Evolutionary conservation across 192 early-diverging fungal species (phyloP).

Genomic region (Backusella psychrophila): DNA sequence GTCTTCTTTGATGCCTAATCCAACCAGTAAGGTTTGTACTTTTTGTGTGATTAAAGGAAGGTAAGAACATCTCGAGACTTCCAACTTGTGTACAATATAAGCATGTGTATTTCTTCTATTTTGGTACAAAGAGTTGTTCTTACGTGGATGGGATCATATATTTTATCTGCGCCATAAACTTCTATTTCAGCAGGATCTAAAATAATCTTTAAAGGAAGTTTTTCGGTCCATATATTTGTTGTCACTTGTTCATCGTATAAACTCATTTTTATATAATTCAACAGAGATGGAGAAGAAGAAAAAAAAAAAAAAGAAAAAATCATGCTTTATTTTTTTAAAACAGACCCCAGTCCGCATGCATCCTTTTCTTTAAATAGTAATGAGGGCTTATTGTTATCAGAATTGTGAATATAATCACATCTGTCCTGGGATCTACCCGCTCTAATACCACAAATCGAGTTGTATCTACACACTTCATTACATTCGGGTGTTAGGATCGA

Average conservation of each 20-base stretch:
- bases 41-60: slow-evolving; percentile 54
- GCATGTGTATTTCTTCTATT: neutral
- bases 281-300: neutral
- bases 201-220: slow-evolving; percentile 25
- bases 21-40: slow-evolving; percentile 48
- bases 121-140: neutral
- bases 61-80: slow-evolving; percentile 58
- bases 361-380: neutral
- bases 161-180: slow-evolving; percentile 13
- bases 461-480: slow-evolving; percentile 25
- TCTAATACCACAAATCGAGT: slow-evolving; percentile 30
- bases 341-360: neutral
- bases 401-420: slow-evolving; percentile 32
- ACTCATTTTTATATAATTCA: slow-evolving; percentile 11
- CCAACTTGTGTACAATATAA: slow-evolving; percentile 33
- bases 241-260: slow-evolving; percentile 21
- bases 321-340: slow-evolving; percentile 1
- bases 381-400: neutral
- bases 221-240: slow-evolving; percentile 32
- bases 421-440: slow-evolving; percentile 32
- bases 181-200: slow-evolving; percentile 22
- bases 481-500: slow-evolving; percentile 15
- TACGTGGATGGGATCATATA: slow-evolving; percentile 37
- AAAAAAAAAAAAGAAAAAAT: neutral
- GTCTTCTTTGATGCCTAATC: slow-evolving; percentile 40